Evolutionary conservation across 345 rosid species (phyloP).

Genomic region (Moricandia moricandioides): DNA sequence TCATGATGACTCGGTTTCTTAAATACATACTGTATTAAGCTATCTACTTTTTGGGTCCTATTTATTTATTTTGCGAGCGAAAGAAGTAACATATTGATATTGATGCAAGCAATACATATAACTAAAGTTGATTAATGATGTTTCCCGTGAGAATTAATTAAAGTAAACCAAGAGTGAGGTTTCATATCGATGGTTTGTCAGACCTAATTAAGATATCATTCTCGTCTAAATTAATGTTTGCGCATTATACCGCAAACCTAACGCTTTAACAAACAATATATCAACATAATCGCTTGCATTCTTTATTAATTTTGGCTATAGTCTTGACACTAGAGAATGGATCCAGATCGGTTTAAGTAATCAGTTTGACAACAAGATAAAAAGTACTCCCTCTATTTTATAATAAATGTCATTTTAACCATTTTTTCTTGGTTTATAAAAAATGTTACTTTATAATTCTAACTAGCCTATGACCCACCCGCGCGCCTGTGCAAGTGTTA

Average conservation of each 20-base stretch:
- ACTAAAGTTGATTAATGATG: constrained; percentile 18
- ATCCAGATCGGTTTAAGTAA: constrained; percentile 13
- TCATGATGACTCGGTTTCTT: constrained; percentile 15
- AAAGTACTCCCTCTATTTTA: too few species aligned
- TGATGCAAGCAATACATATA: constrained; percentile 15
- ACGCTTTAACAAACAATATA: constrained; percentile 2
- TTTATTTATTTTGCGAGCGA: constrained; percentile 14
- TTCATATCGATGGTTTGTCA: constrained; percentile 21
- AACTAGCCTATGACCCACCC: too few species aligned
- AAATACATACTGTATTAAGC: background rate
- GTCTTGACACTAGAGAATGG: background rate
- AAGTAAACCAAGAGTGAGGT: constrained; percentile 30
- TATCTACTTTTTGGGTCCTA: constrained; percentile 7
- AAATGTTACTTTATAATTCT: too few species aligned
- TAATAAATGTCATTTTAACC: too few species aligned
- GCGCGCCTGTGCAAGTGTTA: too few species aligned
- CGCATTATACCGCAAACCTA: constrained; percentile 19
- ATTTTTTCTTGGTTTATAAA: too few species aligned
- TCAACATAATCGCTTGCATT: background rate
- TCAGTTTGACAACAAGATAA: background rate
- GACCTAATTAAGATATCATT: constrained; percentile 30
- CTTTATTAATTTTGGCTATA: background rate
- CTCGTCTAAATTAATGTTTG: constrained; percentile 22
- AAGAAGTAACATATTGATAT: constrained; percentile 22
- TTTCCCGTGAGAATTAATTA: constrained; percentile 31